Conservation (phyloP, 1,284 basidiomycete species). For the Limonomyces culmigenus region DNA sequence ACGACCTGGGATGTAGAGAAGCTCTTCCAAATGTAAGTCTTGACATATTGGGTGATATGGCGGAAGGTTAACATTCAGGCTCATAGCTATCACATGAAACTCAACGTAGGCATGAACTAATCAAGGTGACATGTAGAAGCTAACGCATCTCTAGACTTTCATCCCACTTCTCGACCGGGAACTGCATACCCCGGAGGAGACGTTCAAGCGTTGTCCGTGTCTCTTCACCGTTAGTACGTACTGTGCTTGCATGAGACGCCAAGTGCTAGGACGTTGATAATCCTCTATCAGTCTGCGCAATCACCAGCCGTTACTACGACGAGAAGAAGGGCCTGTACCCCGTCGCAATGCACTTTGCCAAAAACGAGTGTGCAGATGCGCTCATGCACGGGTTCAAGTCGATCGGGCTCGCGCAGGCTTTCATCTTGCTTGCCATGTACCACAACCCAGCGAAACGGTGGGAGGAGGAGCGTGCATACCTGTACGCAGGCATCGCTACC, state of each 20-base stretch:
- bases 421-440: constrained; percentile 65
- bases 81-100: constrained; percentile 43
- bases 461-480: constrained; percentile 73
- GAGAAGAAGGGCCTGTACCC: constrained; percentile 69
- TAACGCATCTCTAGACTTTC: constrained; percentile 35
- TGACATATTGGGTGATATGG: constrained; percentile 7
- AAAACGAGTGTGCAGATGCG: constrained; percentile 62
- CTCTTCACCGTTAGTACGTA: constrained; percentile 66
- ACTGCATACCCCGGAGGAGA: constrained; percentile 54
- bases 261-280: neutral
- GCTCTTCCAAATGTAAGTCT: constrained; percentile 62
- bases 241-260: neutral
- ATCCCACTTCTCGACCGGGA: constrained; percentile 57
- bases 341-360: constrained; percentile 77
- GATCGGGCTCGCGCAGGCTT: constrained; percentile 39
- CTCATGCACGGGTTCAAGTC: constrained; percentile 70
- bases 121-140: neutral
- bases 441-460: constrained; percentile 61
- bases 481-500: constrained; percentile 67
- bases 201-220: constrained; percentile 66
- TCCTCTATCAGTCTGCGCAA: constrained; percentile 50
- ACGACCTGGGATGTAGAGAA: constrained; percentile 68
- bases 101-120: constrained; percentile 37
- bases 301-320: constrained; percentile 57
- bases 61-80: neutral